phyloP scores from a whole-genome alignment of 495 filamentous ascomycete genomes.

The Parathielavia hyrcaniae region DNA sequence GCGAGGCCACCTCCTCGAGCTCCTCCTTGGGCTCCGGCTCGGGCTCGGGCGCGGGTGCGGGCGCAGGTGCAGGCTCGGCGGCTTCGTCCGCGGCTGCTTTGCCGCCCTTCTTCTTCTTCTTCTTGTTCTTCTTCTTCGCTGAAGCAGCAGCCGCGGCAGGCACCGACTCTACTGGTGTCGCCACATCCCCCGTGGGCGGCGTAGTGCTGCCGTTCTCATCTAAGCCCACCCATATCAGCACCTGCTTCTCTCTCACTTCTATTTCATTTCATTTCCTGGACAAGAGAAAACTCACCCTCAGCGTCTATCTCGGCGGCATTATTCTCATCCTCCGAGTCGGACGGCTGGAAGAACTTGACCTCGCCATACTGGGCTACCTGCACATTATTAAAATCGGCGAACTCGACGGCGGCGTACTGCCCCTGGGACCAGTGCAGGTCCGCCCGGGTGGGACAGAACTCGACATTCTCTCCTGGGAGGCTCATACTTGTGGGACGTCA shows the following conservation, averaged over 20 bases:
- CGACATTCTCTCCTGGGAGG: slow-evolving; percentile 29
- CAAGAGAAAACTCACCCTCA: slow-evolving; percentile 14
- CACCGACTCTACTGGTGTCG: slow-evolving; percentile 16
- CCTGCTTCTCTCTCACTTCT: background rate
- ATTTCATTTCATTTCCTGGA: background rate
- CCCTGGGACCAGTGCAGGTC: slow-evolving; percentile 32
- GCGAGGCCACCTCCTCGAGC: slow-evolving; percentile 8
- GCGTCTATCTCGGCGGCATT: slow-evolving; percentile 21
- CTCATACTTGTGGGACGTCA: slow-evolving; percentile 37
- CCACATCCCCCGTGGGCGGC: background rate
- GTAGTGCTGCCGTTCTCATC: background rate
- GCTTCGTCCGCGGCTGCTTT: slow-evolving; percentile 21
- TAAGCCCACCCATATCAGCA: background rate
- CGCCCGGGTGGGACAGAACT: slow-evolving; percentile 37
- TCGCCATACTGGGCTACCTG: slow-evolving; percentile 38
- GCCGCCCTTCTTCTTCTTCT: slow-evolving; percentile 24
- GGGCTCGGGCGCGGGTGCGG: slow-evolving; percentile 9
- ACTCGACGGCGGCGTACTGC: slow-evolving; percentile 37
- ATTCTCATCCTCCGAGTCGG: slow-evolving; percentile 34
- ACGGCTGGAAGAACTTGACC: slow-evolving; percentile 32
- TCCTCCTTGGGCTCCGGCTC: slow-evolving; percentile 18
- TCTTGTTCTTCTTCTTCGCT: slow-evolving; percentile 32
- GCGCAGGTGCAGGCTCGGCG: slow-evolving; percentile 4
- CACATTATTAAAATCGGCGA: slow-evolving; percentile 36
- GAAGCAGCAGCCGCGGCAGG: background rate